phyloP scores from a whole-genome alignment of 2,329 filamentous ascomycete genomes.

The Penicillium sp. region DNA sequence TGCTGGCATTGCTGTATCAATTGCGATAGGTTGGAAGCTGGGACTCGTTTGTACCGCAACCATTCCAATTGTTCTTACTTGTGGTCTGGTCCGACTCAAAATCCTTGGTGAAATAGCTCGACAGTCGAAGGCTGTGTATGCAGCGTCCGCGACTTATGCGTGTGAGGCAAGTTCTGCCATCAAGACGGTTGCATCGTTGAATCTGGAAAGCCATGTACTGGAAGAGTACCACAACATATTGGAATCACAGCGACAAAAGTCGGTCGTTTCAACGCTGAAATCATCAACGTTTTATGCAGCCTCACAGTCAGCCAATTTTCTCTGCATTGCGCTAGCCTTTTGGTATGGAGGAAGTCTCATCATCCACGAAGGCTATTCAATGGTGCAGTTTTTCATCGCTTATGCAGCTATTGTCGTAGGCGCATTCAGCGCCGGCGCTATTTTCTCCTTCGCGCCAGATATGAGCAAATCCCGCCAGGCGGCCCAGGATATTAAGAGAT shows the following conservation, averaged over 20 bases:
- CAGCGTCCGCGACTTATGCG: slow-evolving; percentile 77
- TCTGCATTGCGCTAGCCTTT: slow-evolving; percentile 49
- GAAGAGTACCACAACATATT: slow-evolving; percentile 66
- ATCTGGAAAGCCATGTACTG: slow-evolving; percentile 78
- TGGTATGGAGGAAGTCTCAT: slow-evolving; percentile 64
- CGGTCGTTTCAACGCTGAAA: slow-evolving; percentile 59
- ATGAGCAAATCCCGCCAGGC: slow-evolving; percentile 30
- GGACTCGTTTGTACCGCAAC: slow-evolving; percentile 76
- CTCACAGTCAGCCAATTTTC: slow-evolving; percentile 25
- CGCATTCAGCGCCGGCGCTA: slow-evolving; percentile 25
- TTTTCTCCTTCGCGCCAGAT: slow-evolving; percentile 33
- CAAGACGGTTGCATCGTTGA: slow-evolving; percentile 68
- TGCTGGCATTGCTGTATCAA: slow-evolving; percentile 65
- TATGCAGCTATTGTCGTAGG: slow-evolving; percentile 44
- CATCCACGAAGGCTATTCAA: slow-evolving; percentile 45
- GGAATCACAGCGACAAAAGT: slow-evolving; percentile 63
- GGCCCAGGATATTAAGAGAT: slow-evolving; percentile 37
- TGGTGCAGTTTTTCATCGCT: slow-evolving; percentile 44
- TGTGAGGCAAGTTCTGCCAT: slow-evolving; percentile 63
- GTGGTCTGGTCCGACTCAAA: slow-evolving; percentile 47
- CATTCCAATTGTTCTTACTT: slow-evolving; percentile 72
- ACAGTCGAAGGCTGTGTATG: slow-evolving; percentile 70
- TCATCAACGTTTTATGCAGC: slow-evolving; percentile 28
- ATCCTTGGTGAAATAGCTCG: background rate
- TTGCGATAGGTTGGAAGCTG: slow-evolving; percentile 86